Conservation (phyloP, 1,284 basidiomycete genomes). For the Porogramme epimiltina region DNA sequence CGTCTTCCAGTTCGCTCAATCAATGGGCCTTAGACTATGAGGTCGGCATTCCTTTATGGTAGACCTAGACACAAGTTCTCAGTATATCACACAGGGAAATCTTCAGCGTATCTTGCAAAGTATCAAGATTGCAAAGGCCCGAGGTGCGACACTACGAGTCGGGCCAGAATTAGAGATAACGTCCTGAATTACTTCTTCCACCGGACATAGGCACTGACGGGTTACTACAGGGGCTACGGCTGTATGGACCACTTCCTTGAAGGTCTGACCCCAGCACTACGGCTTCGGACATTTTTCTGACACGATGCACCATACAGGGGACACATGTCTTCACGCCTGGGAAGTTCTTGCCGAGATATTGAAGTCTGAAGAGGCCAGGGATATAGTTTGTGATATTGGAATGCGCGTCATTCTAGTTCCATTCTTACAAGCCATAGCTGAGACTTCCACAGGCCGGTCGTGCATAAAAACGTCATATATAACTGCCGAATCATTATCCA, state of each 20-base stretch:
- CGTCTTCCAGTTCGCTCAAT: slow-evolving; percentile 76
- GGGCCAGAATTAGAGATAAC: slow-evolving; percentile 99
- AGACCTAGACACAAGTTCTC: no score
- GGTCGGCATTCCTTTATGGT: slow-evolving; percentile 42
- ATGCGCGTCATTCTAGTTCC: slow-evolving; percentile 60
- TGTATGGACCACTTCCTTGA: slow-evolving; percentile 94
- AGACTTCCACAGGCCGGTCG: slow-evolving; percentile 72
- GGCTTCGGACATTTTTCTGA: background rate
- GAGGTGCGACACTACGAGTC: slow-evolving; percentile 92
- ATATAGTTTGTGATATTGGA: slow-evolving; percentile 91
- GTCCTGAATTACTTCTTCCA: slow-evolving; percentile 36
- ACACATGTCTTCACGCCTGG: slow-evolving; percentile 95
- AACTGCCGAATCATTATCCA: slow-evolving; percentile 93
- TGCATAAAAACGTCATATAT: slow-evolving; percentile 97
- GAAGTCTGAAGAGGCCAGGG: slow-evolving; percentile 72
- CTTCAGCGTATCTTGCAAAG: slow-evolving; percentile 89
- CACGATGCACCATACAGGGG: slow-evolving; percentile 53
- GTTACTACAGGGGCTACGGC: slow-evolving; percentile 76
- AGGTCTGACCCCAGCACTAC: slow-evolving; percentile 52
- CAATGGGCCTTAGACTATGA: slow-evolving; percentile 97
- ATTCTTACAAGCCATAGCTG: background rate
- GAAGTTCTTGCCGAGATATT: slow-evolving; percentile 89
- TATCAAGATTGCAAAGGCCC: slow-evolving; percentile 84
- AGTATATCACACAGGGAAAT: slow-evolving; percentile 79
- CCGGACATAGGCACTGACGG: background rate